These are phyloP conservation scores for Annulohypoxylon moriforme DNA, from an alignment of 495 filamentous ascomycete species.

Conservation along the genomic window DNA sequence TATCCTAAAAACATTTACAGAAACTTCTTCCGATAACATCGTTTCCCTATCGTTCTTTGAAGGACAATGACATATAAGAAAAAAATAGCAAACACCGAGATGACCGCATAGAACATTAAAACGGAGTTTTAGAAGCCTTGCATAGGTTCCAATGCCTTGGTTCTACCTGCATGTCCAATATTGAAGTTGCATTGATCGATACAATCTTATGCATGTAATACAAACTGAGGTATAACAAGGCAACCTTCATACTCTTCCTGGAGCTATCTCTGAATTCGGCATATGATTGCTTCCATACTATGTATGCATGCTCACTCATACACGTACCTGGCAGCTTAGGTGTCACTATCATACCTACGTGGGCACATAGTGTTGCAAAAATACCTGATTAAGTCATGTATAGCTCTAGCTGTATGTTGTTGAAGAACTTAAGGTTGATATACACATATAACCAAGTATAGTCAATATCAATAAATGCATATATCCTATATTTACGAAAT, in stretches of 20 bases:
- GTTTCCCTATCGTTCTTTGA: neutral
- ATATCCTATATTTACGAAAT: neutral
- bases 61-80: neutral
- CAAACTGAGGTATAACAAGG: constrained; percentile 17
- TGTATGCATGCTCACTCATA: constrained; percentile 1
- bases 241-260: neutral
- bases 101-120: constrained; percentile 32
- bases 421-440: neutral
- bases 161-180: constrained; percentile 37
- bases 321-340: neutral
- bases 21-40: neutral
- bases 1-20: neutral
- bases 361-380: neutral
- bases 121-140: constrained; percentile 24
- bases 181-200: constrained; percentile 40
- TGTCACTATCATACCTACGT: neutral
- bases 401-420: neutral
- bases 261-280: neutral
- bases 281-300: constrained; percentile 6
- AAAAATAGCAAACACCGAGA: constrained; percentile 35
- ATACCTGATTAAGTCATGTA: neutral
- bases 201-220: constrained; percentile 30
- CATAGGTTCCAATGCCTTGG: constrained; percentile 25
- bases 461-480: neutral
- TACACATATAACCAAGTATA: neutral